phyloP scores from a whole-genome alignment of 768 basidiomycete genomes.

The Pisolithus marmoratus region DNA sequence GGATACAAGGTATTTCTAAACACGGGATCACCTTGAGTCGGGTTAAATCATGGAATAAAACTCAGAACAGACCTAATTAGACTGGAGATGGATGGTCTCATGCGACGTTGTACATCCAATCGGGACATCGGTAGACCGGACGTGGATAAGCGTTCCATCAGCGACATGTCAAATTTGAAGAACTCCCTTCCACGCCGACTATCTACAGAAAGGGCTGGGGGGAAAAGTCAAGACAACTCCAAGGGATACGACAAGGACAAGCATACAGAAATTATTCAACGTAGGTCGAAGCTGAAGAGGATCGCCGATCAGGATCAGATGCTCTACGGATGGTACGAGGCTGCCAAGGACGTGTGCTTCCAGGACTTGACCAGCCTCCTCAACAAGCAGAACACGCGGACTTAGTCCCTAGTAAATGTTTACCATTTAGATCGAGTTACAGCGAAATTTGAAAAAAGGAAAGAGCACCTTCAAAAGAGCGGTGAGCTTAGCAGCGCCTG shows the following conservation, averaged over 20 bases:
- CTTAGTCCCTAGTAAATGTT: slow-evolving; percentile 39
- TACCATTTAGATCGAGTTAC: not conserved
- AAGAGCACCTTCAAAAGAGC: slow-evolving; percentile 48
- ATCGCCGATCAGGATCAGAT: slow-evolving; percentile 77
- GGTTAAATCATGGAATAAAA: not conserved
- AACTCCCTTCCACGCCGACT: slow-evolving; percentile 47
- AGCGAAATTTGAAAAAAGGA: not conserved
- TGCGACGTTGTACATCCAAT: slow-evolving; percentile 67
- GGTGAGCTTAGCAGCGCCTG: slow-evolving; percentile 65
- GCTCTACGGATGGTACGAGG: slow-evolving; percentile 61
- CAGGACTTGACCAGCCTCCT: slow-evolving; percentile 79
- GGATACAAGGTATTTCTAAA: slow-evolving; percentile 57
- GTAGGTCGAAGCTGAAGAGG: slow-evolving; percentile 71
- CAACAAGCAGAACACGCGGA: slow-evolving; percentile 63
- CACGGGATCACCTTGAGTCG: not conserved
- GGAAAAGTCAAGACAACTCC: not conserved
- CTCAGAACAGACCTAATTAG: slow-evolving; percentile 27
- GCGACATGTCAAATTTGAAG: slow-evolving; percentile 64
- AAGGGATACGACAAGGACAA: not conserved
- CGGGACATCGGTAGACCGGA: slow-evolving; percentile 60
- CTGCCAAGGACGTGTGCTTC: slow-evolving; percentile 69
- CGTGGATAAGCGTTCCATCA: slow-evolving; percentile 67
- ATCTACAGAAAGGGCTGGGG: slow-evolving; percentile 62
- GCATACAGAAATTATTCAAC: slow-evolving; percentile 54
- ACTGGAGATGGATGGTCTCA: slow-evolving; percentile 65